These are phyloP conservation scores for Pseudonectria buxi DNA, from an alignment of 2,329 filamentous ascomycete species.

Conservation along the genomic window DNA sequence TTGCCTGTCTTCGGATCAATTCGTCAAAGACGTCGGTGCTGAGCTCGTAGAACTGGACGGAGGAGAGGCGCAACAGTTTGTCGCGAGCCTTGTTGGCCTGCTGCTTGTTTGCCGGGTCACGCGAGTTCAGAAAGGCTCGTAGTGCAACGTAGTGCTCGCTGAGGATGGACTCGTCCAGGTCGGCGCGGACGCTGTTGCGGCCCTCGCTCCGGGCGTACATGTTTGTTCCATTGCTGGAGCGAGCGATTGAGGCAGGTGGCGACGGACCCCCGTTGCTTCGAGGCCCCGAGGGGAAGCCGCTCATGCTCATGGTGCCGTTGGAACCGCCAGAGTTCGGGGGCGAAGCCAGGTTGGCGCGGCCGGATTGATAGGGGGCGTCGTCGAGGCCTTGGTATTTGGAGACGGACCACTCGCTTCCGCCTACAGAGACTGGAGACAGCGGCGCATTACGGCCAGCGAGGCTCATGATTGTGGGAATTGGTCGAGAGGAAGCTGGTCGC, in stretches of 20 bases:
- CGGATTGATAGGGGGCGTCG: slow-evolving; percentile 46
- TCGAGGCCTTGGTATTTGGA: slow-evolving; percentile 57
- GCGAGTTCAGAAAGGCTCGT: slow-evolving; percentile 68
- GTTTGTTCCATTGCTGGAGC: slow-evolving; percentile 74
- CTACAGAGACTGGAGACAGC: slow-evolving; percentile 75
- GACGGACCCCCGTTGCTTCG: slow-evolving; percentile 62
- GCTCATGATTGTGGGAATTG: slow-evolving; percentile 48
- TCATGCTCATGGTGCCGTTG: slow-evolving; percentile 51
- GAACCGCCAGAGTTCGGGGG: slow-evolving; percentile 63
- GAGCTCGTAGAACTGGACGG: slow-evolving; percentile 92
- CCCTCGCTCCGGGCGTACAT: slow-evolving; percentile 59
- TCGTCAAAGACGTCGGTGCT: slow-evolving; percentile 98
- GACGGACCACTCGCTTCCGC: slow-evolving; percentile 77
- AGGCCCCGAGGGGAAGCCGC: slow-evolving; percentile 50
- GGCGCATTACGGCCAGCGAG: slow-evolving; percentile 61
- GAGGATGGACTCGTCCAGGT: slow-evolving; percentile 58
- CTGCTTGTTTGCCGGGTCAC: slow-evolving; percentile 67
- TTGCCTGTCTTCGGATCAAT: slow-evolving; percentile 75
- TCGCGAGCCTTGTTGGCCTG: slow-evolving; percentile 86
- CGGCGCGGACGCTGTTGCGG: slow-evolving; percentile 48
- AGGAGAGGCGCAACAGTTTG: slow-evolving; percentile 82
- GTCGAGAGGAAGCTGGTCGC: slow-evolving; percentile 13
- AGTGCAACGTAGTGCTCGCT: slow-evolving; percentile 77
- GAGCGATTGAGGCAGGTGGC: slow-evolving; percentile 79
- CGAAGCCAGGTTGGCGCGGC: slow-evolving; percentile 56